A percentile compares a stretch with the other conserved stretches of the same genome.
These are phyloP conservation scores for Cucumis hystrix DNA, from an alignment of 306 rosid genomes.

Conservation along the genomic window DNA sequence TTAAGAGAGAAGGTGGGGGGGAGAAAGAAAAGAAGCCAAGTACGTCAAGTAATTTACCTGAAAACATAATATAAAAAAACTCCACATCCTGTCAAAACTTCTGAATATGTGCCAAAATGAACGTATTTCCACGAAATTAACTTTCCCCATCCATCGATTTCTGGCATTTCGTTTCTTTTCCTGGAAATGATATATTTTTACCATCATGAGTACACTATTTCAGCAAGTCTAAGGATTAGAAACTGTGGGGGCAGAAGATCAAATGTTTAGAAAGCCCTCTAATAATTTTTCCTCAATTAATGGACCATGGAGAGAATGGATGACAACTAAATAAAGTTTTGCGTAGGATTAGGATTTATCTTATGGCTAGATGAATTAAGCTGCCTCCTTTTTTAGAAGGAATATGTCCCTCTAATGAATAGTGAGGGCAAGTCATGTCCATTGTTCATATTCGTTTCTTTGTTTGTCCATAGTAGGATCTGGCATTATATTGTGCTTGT, in stretches of 20 bases:
- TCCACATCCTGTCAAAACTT: slow-evolving; percentile 98
- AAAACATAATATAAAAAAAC: slow-evolving; percentile 70
- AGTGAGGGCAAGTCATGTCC: not conserved
- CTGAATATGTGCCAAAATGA: slow-evolving; percentile 86
- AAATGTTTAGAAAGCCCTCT: not conserved
- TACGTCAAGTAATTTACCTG: slow-evolving; percentile 43
- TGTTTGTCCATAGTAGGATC: not conserved
- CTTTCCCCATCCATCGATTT: slow-evolving; percentile 64
- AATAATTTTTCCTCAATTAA: not conserved
- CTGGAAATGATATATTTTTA: slow-evolving; percentile 23
- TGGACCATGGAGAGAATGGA: not conserved
- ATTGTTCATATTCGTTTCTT: not conserved
- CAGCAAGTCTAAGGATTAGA: not conserved
- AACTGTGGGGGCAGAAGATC: not conserved
- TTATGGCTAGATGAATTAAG: not conserved
- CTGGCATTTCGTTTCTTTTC: slow-evolving; percentile 18
- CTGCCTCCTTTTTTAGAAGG: not conserved
- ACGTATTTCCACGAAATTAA: slow-evolving; percentile 86
- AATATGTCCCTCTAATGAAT: not conserved
- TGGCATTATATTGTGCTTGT: not conserved
- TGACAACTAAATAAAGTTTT: not conserved
- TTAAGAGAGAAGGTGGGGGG: not conserved
- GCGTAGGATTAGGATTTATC: not conserved
- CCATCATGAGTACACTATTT: not conserved
- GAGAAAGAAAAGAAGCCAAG: not conserved